A percentile compares a stretch with the other conserved stretches of the same genome.
Conservation (phyloP, 495 filamentous ascomycete genomes). For the Extremus antarcticus region DNA sequence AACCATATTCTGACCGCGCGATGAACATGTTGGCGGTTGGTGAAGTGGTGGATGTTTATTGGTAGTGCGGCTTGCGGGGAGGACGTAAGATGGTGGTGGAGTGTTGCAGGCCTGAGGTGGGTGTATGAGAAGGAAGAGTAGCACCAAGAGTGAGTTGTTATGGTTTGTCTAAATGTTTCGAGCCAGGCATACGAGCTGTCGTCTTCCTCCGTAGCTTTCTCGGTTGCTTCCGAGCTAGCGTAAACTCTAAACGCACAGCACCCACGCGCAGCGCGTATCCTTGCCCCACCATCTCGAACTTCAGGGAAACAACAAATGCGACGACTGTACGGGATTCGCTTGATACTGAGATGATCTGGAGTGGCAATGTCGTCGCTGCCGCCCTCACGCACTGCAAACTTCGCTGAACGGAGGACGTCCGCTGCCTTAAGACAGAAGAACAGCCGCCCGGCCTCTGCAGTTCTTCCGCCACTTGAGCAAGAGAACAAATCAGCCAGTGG, state of each 20-base stretch:
- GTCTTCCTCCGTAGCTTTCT: no score
- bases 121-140: no score
- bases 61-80: slow-evolving; percentile 5
- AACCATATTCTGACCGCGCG: slow-evolving; percentile 99
- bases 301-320: not conserved
- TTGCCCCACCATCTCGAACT: not conserved
- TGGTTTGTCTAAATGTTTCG: no score
- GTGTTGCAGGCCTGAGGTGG: no score
- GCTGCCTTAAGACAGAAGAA: slow-evolving; percentile 9
- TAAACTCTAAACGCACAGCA: not conserved
- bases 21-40: slow-evolving; percentile 76
- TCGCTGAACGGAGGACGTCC: slow-evolving; percentile 12
- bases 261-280: not conserved
- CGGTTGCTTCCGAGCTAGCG: slow-evolving; percentile 1
- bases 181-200: no score
- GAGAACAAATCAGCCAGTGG: slow-evolving; percentile 2
- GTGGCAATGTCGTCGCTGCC: slow-evolving; percentile 1
- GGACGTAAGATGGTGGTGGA: no score
- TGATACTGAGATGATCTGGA: not conserved
- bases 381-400: slow-evolving; percentile 11
- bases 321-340: no score
- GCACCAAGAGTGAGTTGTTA: no score
- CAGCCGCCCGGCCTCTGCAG: slow-evolving; percentile 4
- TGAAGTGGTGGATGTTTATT: not conserved
- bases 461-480: not conserved